Evolutionary conservation across 306 rosid genomes (phyloP).

Genomic region (Rubus parviflorus): DNA sequence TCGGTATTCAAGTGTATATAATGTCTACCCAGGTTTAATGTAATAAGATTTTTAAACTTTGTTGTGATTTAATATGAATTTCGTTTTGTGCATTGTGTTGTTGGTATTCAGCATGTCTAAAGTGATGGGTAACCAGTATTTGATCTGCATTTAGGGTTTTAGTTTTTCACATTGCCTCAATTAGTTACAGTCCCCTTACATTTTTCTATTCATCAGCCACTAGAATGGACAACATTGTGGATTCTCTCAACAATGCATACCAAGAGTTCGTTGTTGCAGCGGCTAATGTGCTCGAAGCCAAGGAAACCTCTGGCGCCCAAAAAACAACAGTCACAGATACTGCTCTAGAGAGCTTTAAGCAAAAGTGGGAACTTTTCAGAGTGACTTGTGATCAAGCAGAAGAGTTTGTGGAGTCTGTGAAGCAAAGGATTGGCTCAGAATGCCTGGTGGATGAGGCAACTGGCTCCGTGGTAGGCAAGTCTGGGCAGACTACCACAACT

Average conservation of each 20-base stretch:
- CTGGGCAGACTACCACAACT: constrained; percentile 45
- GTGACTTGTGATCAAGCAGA: constrained; percentile 81
- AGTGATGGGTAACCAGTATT: not conserved
- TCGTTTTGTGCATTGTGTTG: not conserved
- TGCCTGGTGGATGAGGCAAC: constrained; percentile 83
- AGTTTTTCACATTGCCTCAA: not conserved
- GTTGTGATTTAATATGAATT: not conserved
- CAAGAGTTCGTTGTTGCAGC: constrained; percentile 73
- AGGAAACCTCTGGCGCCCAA: constrained; percentile 44
- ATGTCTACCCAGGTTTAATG: not conserved
- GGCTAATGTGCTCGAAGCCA: constrained; percentile 62
- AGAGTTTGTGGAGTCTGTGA: constrained; percentile 80
- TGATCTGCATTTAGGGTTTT: not conserved
- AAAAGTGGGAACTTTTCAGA: constrained; percentile 75
- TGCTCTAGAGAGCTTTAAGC: constrained; percentile 71
- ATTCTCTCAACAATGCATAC: constrained; percentile 61
- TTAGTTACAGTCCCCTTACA: not conserved
- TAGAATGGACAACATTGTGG: constrained; percentile 65
- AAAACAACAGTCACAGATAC: constrained; percentile 59
- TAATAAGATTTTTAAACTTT: not conserved
- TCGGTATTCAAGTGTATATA: not conserved
- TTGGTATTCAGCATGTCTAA: not conserved
- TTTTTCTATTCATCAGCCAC: not conserved
- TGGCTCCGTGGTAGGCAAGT: constrained; percentile 54
- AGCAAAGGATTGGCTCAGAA: constrained; percentile 83